Evolutionary conservation across 1,284 basidiomycete species (phyloP), one percentile per base, ranked within the genome.

Genomic region (Salmacisia buchloeana): DNA sequence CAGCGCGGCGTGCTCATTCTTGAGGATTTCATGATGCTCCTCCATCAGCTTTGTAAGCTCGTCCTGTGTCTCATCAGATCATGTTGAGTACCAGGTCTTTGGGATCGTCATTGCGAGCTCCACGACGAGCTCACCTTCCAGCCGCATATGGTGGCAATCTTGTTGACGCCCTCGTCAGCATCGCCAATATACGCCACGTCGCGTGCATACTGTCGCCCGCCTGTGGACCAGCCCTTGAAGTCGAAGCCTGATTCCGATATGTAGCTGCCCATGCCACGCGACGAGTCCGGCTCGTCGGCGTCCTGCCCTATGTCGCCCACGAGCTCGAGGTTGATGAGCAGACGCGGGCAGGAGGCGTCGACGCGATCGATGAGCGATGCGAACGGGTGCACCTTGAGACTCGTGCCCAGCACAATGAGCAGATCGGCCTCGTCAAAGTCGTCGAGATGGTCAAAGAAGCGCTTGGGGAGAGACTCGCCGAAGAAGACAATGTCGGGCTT

Each of bases 391-490:
- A 85, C 84, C 60, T 87, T 88, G 29, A 94, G 84, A 2, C 92
- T 94, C 0, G 94, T 97, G 29, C 94, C 94, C 70, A 97, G 87
- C 33, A 97, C 87, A 69, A 97, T 87, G 21, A 97, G 85, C 10
- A 97, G 83, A 79, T 97, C 92, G 2, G 90, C 90, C 23, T 73
- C 41, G 2, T 83, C 74, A 29, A 83, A 81, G 41, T 84, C 82
- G 63, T 78, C 62, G 6, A 75, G 61, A 36, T 69, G 65, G 9
- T 64, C 36, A 58, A 79, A 79, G 63, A 80, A 80, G 1, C 69
- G 64, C 3, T 66, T 56, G 0, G 79, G 79, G 10, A 80, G 57
- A 2, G 62, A 67, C 58, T 80, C 79, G 23, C 78, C 79, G 59
- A 79, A 79, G 60, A 79, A 77, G 18, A 78, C 76, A 39, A 80